Base-by-base conservation (phyloP, 2,329 filamentous ascomycete species). In the Trematosphaeria pertusa region DNA sequence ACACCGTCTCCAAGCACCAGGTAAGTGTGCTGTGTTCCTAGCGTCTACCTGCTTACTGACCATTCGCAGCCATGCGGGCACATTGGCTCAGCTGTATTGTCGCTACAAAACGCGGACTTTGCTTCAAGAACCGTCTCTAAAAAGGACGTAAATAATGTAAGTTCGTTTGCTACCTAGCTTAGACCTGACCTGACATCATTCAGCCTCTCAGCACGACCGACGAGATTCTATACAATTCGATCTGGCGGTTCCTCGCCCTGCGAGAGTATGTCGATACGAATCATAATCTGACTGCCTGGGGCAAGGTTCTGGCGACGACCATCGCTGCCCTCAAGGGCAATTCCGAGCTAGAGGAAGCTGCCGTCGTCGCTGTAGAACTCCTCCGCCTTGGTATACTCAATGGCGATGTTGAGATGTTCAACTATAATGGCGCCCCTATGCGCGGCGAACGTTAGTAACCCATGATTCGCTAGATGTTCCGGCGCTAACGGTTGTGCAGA, bases 201-300 rank as follows among this genome's bases (percentile, higher is more conserved):
- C 30, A 81, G 73, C 64, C 67, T 11, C 68, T 82, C 7, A 83
- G 80, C 48, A 83, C 87, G n/a, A 83, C 87, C 53, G 81, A 87
- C 12, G 88, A 94, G 62, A 81, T 93, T 43, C 75, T 82, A 18
- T 76, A 91, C 14, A 89, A 96, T 61, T 84, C 87, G 5, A 81
- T 93, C 48, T 97, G 91, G 88, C 85, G 91, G 44, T 94, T 97
- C 72, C 80, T 99, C 17, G 90, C 96, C 65, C 80, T 97, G 37
- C 85, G 92, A 48, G 91, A 87, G 18, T 99, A 97, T 63, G 80
- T 96, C 36, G 84, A 94, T 58, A 80, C 86, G 39, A 81, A 83
- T 48, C 93, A 97, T 71, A 83, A 86, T 49, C 80, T 97, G 50
- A 96, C 92, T 7, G 74, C 78, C 7, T 96, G 91, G 91, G 94